A percentile compares a stretch with the other conserved stretches of the same genome.
Evolutionary conservation across 805 yeast genomes (phyloP).

Genomic region (Teunomyces stri): DNA sequence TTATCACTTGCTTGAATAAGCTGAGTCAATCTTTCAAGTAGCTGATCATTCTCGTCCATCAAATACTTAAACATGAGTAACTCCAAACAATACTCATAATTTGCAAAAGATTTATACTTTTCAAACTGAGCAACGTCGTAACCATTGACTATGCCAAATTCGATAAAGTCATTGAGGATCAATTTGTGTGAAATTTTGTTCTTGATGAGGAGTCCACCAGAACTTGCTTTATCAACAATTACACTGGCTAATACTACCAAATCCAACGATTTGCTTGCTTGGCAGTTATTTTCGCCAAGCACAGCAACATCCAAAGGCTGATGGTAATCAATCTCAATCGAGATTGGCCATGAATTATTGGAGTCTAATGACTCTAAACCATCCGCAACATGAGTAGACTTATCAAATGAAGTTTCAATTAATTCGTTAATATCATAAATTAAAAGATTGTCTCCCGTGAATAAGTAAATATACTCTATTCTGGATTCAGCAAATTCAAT

Average conservation of each 20-base stretch:
- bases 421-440: slow-evolving; percentile 26
- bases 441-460: slow-evolving; percentile 37
- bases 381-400: slow-evolving; percentile 12
- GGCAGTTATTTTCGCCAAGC: slow-evolving; percentile 2
- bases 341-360: slow-evolving; percentile 21
- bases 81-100: slow-evolving; percentile 50
- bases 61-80: slow-evolving; percentile 44
- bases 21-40: slow-evolving; percentile 26
- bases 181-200: slow-evolving; percentile 38
- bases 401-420: slow-evolving; percentile 21
- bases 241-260: slow-evolving; percentile 43
- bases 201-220: slow-evolving; percentile 29
- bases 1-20: slow-evolving; percentile 29
- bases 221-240: slow-evolving; percentile 18
- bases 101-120: slow-evolving; percentile 13
- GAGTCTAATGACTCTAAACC: slow-evolving; percentile 14
- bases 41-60: slow-evolving; percentile 18
- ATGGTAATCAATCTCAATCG: slow-evolving; percentile 23
- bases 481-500: slow-evolving; percentile 15
- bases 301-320: slow-evolving; percentile 23
- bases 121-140: background rate
- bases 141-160: slow-evolving; percentile 36
- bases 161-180: slow-evolving; percentile 46
- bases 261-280: slow-evolving; percentile 28
- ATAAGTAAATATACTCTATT: slow-evolving; percentile 25